phyloP scores from a whole-genome alignment of 2,329 filamentous ascomycete genomes.

The Magnaporthiopsis rhizophila region DNA sequence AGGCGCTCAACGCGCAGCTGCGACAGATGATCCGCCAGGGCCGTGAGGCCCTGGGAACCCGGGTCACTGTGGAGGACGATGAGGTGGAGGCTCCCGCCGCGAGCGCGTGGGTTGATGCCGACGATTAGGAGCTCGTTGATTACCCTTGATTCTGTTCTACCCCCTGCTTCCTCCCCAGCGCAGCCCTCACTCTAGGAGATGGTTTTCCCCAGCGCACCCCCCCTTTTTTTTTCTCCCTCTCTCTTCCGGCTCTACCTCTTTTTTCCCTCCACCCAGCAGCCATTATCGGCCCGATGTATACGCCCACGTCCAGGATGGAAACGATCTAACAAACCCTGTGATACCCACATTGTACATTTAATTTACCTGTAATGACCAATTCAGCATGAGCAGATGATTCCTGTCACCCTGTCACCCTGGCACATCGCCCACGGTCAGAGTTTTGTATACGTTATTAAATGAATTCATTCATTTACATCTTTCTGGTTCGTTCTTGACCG shows the following conservation, averaged over 20 bases:
- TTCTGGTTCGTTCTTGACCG: background rate
- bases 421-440: background rate
- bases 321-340: background rate
- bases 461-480: background rate
- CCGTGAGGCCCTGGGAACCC: constrained; percentile 74
- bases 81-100: background rate
- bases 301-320: background rate
- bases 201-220: too few species aligned
- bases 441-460: background rate
- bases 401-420: background rate
- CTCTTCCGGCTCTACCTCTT: too few species aligned
- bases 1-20: constrained; percentile 69
- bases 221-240: too few species aligned
- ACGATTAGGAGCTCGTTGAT: constrained; percentile 2
- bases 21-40: constrained; percentile 86
- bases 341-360: background rate
- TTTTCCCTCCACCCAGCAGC: background rate
- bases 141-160: background rate
- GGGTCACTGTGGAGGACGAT: constrained; percentile 49
- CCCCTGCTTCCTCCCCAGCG: background rate
- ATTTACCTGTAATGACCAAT: background rate
- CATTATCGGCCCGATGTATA: background rate
- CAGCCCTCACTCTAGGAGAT: too few species aligned
- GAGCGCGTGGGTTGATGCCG: constrained; percentile 13
- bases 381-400: constrained; percentile 5